A percentile compares a stretch with the other conserved stretches of the same genome.
phyloP scores from a whole-genome alignment of 768 basidiomycete genomes.

The Tricholoma saponaceum region DNA sequence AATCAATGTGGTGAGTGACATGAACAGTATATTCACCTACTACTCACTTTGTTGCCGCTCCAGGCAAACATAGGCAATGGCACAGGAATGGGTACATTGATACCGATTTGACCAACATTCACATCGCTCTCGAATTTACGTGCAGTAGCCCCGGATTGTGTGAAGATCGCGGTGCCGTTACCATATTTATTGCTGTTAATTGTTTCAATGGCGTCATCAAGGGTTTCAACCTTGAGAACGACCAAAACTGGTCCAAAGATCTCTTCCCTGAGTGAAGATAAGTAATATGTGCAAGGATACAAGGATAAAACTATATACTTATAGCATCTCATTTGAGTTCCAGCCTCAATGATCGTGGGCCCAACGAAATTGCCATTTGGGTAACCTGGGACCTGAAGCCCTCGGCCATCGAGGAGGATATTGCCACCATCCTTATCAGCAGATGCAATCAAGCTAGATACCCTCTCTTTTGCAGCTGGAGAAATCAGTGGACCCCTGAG shows the following conservation, averaged over 20 bases:
- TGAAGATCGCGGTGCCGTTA: conserved; percentile 95
- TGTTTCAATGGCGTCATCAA: conserved; percentile 87
- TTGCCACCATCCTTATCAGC: conserved; percentile 78
- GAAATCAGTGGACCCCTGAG: conserved; percentile 77
- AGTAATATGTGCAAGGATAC: conserved; percentile 1
- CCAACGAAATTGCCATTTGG: conserved; percentile 92
- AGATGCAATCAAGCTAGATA: conserved; percentile 70
- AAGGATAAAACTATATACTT: conserved; percentile 44
- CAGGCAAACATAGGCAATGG: conserved; percentile 93
- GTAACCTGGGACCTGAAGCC: conserved; percentile 63
- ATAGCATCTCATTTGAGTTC: conserved; percentile 84
- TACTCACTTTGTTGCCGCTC: conserved; percentile 82
- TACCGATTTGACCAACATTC: conserved; percentile 89
- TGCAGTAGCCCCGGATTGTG: conserved; percentile 92
- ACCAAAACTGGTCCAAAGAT: conserved; percentile 93
- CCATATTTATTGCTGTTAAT: conserved; percentile 91
- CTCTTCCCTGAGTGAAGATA: conserved; percentile 59
- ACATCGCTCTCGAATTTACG: conserved; percentile 87
- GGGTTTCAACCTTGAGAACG: conserved; percentile 70
- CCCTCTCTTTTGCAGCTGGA: conserved; percentile 74
- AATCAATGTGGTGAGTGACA: not conserved
- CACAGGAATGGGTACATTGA: conserved; percentile 92
- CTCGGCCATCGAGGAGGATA: conserved; percentile 84
- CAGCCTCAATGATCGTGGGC: conserved; percentile 83
- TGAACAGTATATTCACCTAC: not conserved